A percentile compares a stretch with the other conserved stretches of the same genome.
These are phyloP conservation scores for Backusella mclennaniae DNA, from an alignment of 192 early-diverging fungal species.

Conservation along the genomic window DNA sequence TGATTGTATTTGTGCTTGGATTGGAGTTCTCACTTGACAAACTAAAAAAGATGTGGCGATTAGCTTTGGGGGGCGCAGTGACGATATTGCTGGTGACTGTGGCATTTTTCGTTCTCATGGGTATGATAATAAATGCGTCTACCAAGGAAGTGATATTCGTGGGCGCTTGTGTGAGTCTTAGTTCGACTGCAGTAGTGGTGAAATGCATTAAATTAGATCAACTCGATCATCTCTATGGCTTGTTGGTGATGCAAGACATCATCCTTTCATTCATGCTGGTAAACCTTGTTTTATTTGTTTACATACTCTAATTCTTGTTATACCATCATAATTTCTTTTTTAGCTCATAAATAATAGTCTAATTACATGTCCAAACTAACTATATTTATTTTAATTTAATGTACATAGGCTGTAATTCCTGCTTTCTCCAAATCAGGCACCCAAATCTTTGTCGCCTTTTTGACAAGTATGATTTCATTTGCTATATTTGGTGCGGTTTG, in stretches of 20 bases:
- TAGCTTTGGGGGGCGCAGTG: conserved; percentile 46
- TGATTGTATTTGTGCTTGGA: conserved; percentile 59
- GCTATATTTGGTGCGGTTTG: conserved; percentile 40
- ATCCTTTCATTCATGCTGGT: conserved; percentile 55
- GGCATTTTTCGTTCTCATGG: conserved; percentile 32
- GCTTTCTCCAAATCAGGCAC: conserved; percentile 40
- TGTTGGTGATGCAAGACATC: conserved; percentile 58
- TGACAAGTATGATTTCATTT: conserved; percentile 30
- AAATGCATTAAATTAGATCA: conserved; percentile 41
- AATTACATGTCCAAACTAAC: not conserved
- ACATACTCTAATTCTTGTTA: conserved; percentile 24
- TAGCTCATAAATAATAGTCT: not conserved
- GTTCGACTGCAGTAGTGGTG: conserved; percentile 52
- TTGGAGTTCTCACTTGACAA: conserved; percentile 59
- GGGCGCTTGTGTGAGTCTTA: conserved; percentile 50
- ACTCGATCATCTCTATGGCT: conserved; percentile 51
- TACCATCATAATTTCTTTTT: not conserved
- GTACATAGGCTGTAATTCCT: conserved; percentile 38
- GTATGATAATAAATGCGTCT: conserved; percentile 32
- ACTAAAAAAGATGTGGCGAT: conserved; percentile 45
- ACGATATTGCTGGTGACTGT: conserved; percentile 44
- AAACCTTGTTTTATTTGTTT: conserved; percentile 32
- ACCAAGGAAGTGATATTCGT: conserved; percentile 48
- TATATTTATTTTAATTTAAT: not conserved
- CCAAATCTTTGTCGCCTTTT: conserved; percentile 35